Base-by-base conservation (phyloP, 164 flowering plant genomes). In the Annona squamosa region DNA sequence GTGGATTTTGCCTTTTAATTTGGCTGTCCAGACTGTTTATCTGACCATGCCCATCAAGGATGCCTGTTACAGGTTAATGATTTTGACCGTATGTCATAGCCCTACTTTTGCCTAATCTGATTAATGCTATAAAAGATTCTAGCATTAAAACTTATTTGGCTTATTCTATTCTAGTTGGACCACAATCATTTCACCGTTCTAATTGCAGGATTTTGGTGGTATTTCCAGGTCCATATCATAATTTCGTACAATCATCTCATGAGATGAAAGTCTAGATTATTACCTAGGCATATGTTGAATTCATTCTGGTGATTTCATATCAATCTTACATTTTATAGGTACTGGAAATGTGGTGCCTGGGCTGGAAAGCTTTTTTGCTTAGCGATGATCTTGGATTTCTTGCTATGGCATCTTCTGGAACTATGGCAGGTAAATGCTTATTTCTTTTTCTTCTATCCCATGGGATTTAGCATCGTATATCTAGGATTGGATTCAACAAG, bases 311-410 rank as follows among this genome's bases (percentile, higher is more conserved):
- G 44, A 41, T 47, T 44, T 7, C 12, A 62, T 17, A 18, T 19
- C 61, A 4, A 59, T 10, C 47, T 18, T 44, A 3, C 62, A 1
- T 26, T 63, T 63, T 75, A 4, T 72, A 87, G 98, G 90, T 93
- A 93, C 79, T 93, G 91, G 64, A 77, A 89, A 3, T 95, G 98
- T 79, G 99, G 98, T 71, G 81, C 89, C 52, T 96, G 97, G 98
- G 97, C 97, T 16, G 99, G 98, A 73, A 96, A 96, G 82, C 87
- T 96, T 42, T 93, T 93, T 72, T 88, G 89, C 85, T 77, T 96
- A 83, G 97, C 92, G 75, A 89, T 93, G 95, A 84, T 92, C 44
- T 79, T 96, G 67, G 89, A 92, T 76, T 93, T 79, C 83, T 67
- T 95, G 82, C 76, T 92, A 10, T 96, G 97, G 97, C 85, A 77